Percentiles rank a stretch among this genome's conserved stretches.
Conservation (phyloP, 306 rosid genomes). For the Fragaria ananassa region DNA sequence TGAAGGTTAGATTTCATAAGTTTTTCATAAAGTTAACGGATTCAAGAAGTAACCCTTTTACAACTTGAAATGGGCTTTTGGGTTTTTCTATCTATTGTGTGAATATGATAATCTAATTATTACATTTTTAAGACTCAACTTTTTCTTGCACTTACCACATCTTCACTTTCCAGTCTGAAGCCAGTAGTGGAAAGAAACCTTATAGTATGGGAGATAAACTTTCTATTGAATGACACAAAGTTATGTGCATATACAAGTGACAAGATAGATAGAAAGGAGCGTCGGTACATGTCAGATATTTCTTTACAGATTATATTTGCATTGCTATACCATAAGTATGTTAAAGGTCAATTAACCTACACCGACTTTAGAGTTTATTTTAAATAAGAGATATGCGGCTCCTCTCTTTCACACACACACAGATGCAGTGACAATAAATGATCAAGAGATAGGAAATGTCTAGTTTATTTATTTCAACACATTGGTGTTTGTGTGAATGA, state of each 20-base stretch:
- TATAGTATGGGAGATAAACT: neutral
- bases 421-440: neutral
- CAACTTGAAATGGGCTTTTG: neutral
- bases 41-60: neutral
- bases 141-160: neutral
- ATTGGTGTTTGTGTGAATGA: neutral
- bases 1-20: conserved; percentile 64
- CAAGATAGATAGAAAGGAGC: neutral
- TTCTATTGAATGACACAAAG: neutral
- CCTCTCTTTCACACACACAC: too few species aligned
- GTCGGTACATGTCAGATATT: neutral
- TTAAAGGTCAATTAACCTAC: neutral
- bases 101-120: neutral
- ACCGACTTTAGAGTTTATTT: neutral
- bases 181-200: conserved; percentile 5
- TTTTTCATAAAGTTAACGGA: neutral
- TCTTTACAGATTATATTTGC: neutral
- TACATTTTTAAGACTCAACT: neutral
- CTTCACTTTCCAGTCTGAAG: neutral
- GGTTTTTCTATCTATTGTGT: neutral
- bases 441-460: neutral
- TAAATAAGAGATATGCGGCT: neutral
- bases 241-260: neutral
- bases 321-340: neutral
- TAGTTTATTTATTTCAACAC: neutral